A percentile compares a stretch with the other conserved stretches of the same genome.
Evolutionary conservation across 1,284 basidiomycete genomes (phyloP).

Genomic region (Trichosporon inkin): DNA sequence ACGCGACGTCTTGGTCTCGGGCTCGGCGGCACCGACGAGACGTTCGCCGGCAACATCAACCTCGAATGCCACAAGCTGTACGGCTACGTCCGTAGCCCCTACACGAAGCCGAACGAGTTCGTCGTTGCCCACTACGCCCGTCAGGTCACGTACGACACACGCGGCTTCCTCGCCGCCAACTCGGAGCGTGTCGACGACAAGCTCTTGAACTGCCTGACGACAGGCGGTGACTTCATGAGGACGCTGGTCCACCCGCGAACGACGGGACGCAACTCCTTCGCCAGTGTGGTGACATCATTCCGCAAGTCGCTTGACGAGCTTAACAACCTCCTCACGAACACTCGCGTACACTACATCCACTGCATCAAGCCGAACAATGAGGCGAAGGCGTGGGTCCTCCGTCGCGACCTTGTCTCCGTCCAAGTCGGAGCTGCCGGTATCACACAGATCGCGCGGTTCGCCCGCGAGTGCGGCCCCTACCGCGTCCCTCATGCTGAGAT

Average conservation of each 20-base stretch:
- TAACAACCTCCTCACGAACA: constrained; percentile 16
- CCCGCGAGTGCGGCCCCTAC: constrained; percentile 20
- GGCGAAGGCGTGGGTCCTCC: constrained; percentile 15
- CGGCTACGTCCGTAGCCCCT: constrained; percentile 14
- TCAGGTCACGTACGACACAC: constrained; percentile 19
- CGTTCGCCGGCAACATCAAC: constrained; percentile 18
- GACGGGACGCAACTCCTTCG: constrained; percentile 10
- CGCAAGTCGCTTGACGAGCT: constrained; percentile 21
- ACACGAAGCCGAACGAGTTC: constrained; percentile 17
- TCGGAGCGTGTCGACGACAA: constrained; percentile 23
- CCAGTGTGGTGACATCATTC: constrained; percentile 22
- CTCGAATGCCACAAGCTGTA: constrained; percentile 16
- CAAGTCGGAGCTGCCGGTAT: constrained; percentile 23
- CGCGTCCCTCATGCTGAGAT: constrained; percentile 20
- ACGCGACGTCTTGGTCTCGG: constrained; percentile 20
- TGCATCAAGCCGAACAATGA: constrained; percentile 26
- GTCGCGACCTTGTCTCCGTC: constrained; percentile 14
- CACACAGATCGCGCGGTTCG: constrained; percentile 22
- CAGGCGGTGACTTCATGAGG: neutral
- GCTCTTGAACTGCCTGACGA: constrained; percentile 10
- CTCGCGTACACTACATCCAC: constrained; percentile 22
- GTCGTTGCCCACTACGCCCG: constrained; percentile 22
- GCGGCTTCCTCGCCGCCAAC: constrained; percentile 21
- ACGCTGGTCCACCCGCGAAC: neutral
- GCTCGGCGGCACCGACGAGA: constrained; percentile 18